Conservation (phyloP, 2,329 filamentous ascomycete species). For the Arachnomyces sp. region DNA sequence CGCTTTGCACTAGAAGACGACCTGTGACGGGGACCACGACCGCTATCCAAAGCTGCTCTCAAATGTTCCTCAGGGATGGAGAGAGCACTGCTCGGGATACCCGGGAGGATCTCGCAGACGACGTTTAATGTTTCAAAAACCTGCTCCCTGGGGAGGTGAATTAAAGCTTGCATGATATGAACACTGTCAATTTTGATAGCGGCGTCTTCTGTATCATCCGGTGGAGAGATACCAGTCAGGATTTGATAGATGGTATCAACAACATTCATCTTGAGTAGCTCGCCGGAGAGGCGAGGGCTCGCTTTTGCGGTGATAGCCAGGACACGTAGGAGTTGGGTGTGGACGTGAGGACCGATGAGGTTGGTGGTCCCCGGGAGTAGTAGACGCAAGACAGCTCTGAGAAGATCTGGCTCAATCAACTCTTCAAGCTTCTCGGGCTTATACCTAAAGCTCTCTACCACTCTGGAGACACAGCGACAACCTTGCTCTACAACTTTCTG, state of each 20-base stretch:
- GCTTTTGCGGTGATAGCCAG: constrained; percentile 83
- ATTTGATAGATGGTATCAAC: constrained; percentile 98
- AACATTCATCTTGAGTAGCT: constrained; percentile 90
- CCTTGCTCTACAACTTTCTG: constrained; percentile 96
- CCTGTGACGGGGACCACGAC: constrained; percentile 10
- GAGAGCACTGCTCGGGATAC: constrained; percentile 52
- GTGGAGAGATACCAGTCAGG: constrained; percentile 87
- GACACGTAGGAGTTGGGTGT: constrained; percentile 91
- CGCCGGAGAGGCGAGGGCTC: constrained; percentile 76
- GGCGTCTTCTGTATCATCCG: constrained; percentile 50
- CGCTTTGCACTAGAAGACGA: constrained; percentile 38
- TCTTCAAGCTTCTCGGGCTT: constrained; percentile 83
- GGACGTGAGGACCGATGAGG: constrained; percentile 84
- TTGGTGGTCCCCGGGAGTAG: constrained; percentile 92
- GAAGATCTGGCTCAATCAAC: constrained; percentile 77
- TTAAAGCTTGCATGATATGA: constrained; percentile 95
- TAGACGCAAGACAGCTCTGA: constrained; percentile 75
- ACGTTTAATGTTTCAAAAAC: constrained; percentile 96
- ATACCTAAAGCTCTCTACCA: constrained; percentile 94
- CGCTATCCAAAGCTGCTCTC: constrained; percentile 38
- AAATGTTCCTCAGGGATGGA: constrained; percentile 44
- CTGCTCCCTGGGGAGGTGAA: constrained; percentile 90
- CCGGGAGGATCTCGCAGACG: constrained; percentile 86
- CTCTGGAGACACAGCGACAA: constrained; percentile 86
- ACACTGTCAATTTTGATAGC: constrained; percentile 78